A percentile compares a stretch with the other conserved stretches of the same genome.
phyloP scores from a whole-genome alignment of 2,329 filamentous ascomycete species.

The Monosporascus sp. region DNA sequence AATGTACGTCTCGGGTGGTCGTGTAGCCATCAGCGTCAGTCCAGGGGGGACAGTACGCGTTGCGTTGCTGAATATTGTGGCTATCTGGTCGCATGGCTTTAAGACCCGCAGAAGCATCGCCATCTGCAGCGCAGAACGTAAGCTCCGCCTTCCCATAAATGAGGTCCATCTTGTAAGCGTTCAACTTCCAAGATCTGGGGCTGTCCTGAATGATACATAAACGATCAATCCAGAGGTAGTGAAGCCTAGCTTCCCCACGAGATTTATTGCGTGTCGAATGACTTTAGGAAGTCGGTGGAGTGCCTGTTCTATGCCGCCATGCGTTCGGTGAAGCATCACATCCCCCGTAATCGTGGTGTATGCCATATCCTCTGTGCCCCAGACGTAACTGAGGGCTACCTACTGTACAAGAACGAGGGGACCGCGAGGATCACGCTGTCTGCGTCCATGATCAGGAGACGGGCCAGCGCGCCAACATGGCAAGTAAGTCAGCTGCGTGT shows the following conservation, averaged over 20 bases:
- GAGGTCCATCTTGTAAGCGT: slow-evolving; percentile 10
- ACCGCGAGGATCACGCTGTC: not conserved
- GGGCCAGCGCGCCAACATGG: no score
- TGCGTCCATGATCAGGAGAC: not conserved
- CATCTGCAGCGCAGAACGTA: slow-evolving; percentile 6
- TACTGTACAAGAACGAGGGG: not conserved
- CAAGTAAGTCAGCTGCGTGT: not conserved
- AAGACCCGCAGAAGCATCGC: slow-evolving; percentile 3
- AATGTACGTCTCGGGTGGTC: slow-evolving; percentile 15
- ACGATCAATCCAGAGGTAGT: slow-evolving; percentile 14
- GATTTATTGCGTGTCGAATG: not conserved
- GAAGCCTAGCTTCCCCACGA: not conserved
- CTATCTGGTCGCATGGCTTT: not conserved
- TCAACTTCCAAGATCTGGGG: slow-evolving; percentile 5
- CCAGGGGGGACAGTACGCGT: slow-evolving; percentile 3
- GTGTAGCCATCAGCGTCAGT: slow-evolving; percentile 15
- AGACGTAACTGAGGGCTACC: not conserved
- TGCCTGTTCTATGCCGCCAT: not conserved
- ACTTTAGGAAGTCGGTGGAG: not conserved
- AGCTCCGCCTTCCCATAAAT: slow-evolving; percentile 8
- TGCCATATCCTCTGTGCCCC: not conserved
- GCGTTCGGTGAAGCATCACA: not conserved
- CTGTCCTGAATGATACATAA: slow-evolving; percentile 16
- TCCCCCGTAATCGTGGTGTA: not conserved
- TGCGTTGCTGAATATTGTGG: not conserved